phyloP scores from a whole-genome alignment of 345 rosid genomes.

The Gossypium turneri region DNA sequence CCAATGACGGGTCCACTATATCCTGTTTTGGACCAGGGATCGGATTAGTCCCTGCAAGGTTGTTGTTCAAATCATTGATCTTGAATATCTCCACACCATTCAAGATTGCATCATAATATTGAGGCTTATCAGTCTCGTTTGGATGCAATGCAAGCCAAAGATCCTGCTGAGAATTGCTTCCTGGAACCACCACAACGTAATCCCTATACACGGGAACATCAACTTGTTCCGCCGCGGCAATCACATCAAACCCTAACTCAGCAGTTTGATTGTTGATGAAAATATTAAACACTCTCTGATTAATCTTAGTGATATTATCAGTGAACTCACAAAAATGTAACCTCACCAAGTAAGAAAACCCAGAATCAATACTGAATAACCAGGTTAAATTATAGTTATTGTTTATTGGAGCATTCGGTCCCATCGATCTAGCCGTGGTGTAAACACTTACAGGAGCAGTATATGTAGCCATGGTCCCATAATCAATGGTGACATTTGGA shows the following conservation, averaged over 20 bases:
- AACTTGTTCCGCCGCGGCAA: slow-evolving; percentile 32
- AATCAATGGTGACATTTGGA: slow-evolving; percentile 41
- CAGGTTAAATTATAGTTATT: slow-evolving; percentile 72
- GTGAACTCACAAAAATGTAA: slow-evolving; percentile 90
- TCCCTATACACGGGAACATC: slow-evolving; percentile 48
- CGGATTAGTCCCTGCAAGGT: slow-evolving; percentile 90
- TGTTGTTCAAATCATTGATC: slow-evolving; percentile 37
- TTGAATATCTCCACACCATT: slow-evolving; percentile 93
- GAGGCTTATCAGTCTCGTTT: slow-evolving; percentile 26
- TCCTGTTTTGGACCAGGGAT: slow-evolving; percentile 53
- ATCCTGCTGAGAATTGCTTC: slow-evolving; percentile 54
- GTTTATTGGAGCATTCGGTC: slow-evolving; percentile 45
- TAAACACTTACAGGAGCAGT: slow-evolving; percentile 66
- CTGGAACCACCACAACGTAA: slow-evolving; percentile 47
- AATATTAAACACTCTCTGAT: slow-evolving; percentile 67
- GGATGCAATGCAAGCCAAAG: slow-evolving; percentile 85
- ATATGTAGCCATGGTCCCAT: slow-evolving; percentile 48
- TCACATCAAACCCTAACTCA: slow-evolving; percentile 40
- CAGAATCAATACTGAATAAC: slow-evolving; percentile 77
- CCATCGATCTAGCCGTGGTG: slow-evolving; percentile 78
- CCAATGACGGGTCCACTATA: slow-evolving; percentile 40
- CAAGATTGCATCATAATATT: slow-evolving; percentile 61
- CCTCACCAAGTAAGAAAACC: slow-evolving; percentile 77
- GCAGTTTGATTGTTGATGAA: slow-evolving; percentile 75
- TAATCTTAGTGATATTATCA: slow-evolving; percentile 29